Conservation (phyloP, 2,329 filamentous ascomycete species). For the Fusarium sp. region DNA sequence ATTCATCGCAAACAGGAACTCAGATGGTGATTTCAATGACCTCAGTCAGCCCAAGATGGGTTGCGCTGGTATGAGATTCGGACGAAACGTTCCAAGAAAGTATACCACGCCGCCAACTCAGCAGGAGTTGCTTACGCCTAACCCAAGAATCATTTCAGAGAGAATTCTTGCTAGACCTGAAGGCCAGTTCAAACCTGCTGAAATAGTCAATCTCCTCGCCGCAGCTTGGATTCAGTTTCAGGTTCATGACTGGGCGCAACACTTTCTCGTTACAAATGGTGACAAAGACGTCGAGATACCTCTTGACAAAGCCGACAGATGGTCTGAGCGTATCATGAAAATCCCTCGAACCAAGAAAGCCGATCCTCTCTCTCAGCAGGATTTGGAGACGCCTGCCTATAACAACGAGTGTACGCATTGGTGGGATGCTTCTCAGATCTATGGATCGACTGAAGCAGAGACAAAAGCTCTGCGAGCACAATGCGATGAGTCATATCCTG, state of each 20-base stretch:
- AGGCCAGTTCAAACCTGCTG: constrained; percentile 28
- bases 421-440: constrained; percentile 34
- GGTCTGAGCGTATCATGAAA: constrained; percentile 13
- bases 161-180: constrained; percentile 24
- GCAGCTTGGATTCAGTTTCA: constrained; percentile 35
- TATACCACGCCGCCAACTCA: constrained; percentile 4
- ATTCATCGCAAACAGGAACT: constrained; percentile 10
- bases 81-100: constrained; percentile 23
- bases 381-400: constrained; percentile 13
- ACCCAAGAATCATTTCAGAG: constrained; percentile 9
- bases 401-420: constrained; percentile 29
- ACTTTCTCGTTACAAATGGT: not conserved
- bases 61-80: constrained; percentile 23
- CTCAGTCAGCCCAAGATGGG: constrained; percentile 26
- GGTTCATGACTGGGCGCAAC: constrained; percentile 28
- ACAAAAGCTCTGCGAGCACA: not conserved
- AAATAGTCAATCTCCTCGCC: constrained; percentile 27
- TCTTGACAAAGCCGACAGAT: constrained; percentile 1
- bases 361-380: not conserved
- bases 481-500: constrained; percentile 9
- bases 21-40: constrained; percentile 21
- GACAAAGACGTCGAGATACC: constrained; percentile 18
- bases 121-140: constrained; percentile 14
- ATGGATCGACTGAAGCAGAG: constrained; percentile 24
- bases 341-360: constrained; percentile 15